Evolutionary conservation across 148 eudicot species (phyloP), one percentile per base, ranked within the genome.

Genomic region (Camellia japonica): DNA sequence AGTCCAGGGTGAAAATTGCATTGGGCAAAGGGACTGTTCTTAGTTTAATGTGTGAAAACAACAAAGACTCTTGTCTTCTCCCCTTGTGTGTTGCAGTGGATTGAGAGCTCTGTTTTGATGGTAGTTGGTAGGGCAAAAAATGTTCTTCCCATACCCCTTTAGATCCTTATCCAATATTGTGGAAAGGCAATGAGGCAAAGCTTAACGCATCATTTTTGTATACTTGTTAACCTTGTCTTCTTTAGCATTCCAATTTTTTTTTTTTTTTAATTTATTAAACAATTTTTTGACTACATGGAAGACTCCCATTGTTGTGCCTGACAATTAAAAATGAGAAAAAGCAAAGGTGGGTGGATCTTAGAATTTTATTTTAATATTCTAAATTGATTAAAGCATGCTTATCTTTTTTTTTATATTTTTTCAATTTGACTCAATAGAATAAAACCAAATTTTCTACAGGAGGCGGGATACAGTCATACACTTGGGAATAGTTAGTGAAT

Each of bases 71-170:
- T 30, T 30, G 38, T 30, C 43, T 59, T 64, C 73, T 79, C 15
- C 68, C 74, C 61, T 63, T 64, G 12, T 30, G 78, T 63, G 77
- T 79, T 49, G 61, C 68, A 68, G 73, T 55, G 76, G 68, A 81
- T 75, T 75, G 75, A 30, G 49, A 71, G 54, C 18, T 55, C 70
- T 81, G 78, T 76, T 64, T 86, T 82, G 89, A 78, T 83, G 81
- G 87, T 71, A n/a, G 85, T 77, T 82, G 85, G 78, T 23, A 20
- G 73, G 85, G 59, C 89, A 87, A 77, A 74, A 75, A 67, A 76
- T 82, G 85, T 55, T 71, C 18, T 30, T 63, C 63, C 87, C 89
- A 84, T 84, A 77, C 81, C 64, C 47, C 47, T 71, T 67, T 73
- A 10, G 73, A 59, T 75, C 71, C 79, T 83, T 84, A 79, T 84